Base-by-base conservation (phyloP, 495 filamentous ascomycete genomes). In the Trichoderma erinaceum region DNA sequence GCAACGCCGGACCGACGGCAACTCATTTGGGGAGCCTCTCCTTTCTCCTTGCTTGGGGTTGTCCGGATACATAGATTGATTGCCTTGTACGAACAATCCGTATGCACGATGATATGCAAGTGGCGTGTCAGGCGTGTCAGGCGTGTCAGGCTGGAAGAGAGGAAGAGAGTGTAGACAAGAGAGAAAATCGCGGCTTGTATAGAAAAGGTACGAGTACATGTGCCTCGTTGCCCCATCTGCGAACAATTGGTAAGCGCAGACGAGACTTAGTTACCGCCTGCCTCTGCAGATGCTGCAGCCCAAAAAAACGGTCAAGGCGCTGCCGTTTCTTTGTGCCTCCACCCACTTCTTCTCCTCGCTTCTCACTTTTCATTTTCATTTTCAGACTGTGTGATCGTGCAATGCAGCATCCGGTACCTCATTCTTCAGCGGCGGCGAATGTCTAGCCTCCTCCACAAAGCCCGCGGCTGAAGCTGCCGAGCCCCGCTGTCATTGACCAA, bases 1-100 rank as follows among this genome's bases (percentile, higher is more conserved):
- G 56, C 27, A 61, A 61, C 56, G n/a, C 56, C 56, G 56, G 56
- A 27, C 23, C 56, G 56, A 52, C 48, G 48, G 48, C 48, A 52
- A 23, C 16, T 6, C n/a, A 1, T 10, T 25, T 23, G 0, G 8
- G 18, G 16, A 3, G 48, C 1, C 48, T n/a, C 48, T 21, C 48
- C 48, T 52, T 21, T n/a, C n/a, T 52, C 48, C 18, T 10, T n/a
- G n/a, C 48, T 52, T 18, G 48, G 18, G 18, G 18, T n/a, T n/a
- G 21, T 52, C 7, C 25, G 27, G 27, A 4, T 29, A 3, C 10
- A 29, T 29, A 61, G 23, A 25, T 61, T 12, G 23, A 61, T 29
- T 61, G 56, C 50, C 50, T 56, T 61, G 56, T 32, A 21, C 12
- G 25, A 13, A 16, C 25, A 11, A 15, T n/a, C 18, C 16, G 3